Conservation (phyloP, 768 basidiomycete species). For the Mycena galopus region DNA sequence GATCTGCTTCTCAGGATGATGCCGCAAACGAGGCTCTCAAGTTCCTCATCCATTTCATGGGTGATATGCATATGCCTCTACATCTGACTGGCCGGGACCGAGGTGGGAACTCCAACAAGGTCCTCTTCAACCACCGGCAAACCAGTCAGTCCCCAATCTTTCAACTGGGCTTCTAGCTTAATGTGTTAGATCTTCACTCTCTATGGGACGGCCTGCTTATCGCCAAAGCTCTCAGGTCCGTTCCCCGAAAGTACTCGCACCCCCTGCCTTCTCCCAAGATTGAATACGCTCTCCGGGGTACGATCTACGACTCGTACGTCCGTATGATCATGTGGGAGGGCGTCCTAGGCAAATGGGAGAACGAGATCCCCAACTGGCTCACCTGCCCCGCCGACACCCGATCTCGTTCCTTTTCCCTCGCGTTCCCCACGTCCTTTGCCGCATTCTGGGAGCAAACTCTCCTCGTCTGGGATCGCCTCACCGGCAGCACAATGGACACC, state of each 20-base stretch:
- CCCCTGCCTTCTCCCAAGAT: conserved; percentile 78
- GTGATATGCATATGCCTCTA: conserved; percentile 77
- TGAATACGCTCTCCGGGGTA: conserved; percentile 77
- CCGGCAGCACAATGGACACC: conserved; percentile 34
- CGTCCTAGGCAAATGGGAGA: conserved; percentile 74
- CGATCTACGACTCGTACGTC: conserved; percentile 90
- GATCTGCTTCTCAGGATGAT: conserved; percentile 41
- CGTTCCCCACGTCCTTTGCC: not conserved
- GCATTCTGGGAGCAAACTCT: conserved; percentile 46
- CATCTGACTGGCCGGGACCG: conserved; percentile 72
- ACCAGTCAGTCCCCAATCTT: conserved; percentile 68
- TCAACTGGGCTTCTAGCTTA: not conserved
- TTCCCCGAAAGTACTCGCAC: conserved; percentile 79
- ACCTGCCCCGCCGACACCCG: conserved; percentile 67
- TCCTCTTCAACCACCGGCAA: conserved; percentile 76
- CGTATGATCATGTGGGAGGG: conserved; percentile 94
- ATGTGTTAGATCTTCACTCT: conserved; percentile 77
- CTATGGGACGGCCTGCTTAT: conserved; percentile 90
- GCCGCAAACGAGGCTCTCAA: conserved; percentile 85
- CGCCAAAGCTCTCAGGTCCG: conserved; percentile 82
- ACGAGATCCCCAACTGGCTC: conserved; percentile 75
- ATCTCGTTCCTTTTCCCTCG: conserved; percentile 19
- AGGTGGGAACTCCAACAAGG: conserved; percentile 88
- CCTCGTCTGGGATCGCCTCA: not conserved
- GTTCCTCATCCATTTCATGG: conserved; percentile 93